Conservation (phyloP, 2,329 filamentous ascomycete species). For the Chaetothyriales sp. region DNA sequence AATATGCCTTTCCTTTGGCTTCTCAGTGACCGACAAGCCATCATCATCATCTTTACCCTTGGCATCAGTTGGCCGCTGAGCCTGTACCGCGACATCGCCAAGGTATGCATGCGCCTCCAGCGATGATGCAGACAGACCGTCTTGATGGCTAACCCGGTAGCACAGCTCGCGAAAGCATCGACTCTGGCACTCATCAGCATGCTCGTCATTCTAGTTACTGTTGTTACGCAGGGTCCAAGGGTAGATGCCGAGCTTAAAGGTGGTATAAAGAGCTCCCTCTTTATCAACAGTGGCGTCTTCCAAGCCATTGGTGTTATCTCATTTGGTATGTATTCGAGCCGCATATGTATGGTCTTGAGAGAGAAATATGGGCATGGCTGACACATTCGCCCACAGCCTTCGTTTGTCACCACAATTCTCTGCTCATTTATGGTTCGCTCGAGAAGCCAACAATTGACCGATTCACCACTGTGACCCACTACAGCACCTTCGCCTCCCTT, state of each 20-base stretch:
- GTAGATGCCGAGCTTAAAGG: constrained; percentile 60
- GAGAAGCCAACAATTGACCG: constrained; percentile 90
- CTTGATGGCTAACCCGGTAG: constrained; percentile 20
- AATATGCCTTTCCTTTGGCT: constrained; percentile 65
- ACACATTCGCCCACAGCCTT: constrained; percentile 32
- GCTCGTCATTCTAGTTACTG: constrained; percentile 73
- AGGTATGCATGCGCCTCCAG: constrained; percentile 44
- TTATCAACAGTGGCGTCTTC: constrained; percentile 77
- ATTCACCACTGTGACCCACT: constrained; percentile 85
- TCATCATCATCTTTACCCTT: constrained; percentile 77
- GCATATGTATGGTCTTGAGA: constrained; percentile 1
- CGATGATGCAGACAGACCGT: constrained; percentile 2
- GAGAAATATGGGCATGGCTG: background rate
- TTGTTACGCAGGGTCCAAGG: constrained; percentile 66
- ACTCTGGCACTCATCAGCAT: constrained; percentile 87
- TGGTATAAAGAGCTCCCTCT: constrained; percentile 52
- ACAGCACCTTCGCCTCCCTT: constrained; percentile 78
- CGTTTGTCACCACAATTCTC: constrained; percentile 80
- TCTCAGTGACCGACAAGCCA: constrained; percentile 62
- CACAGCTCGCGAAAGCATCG: constrained; percentile 82
- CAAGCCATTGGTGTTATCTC: constrained; percentile 97
- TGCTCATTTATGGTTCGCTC: constrained; percentile 92
- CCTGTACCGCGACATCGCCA: constrained; percentile 90
- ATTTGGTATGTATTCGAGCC: constrained; percentile 49
- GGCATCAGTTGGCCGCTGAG: constrained; percentile 82